Evolutionary conservation across 2,329 filamentous ascomycete genomes (phyloP).

Genomic region (Xylaria sp.): DNA sequence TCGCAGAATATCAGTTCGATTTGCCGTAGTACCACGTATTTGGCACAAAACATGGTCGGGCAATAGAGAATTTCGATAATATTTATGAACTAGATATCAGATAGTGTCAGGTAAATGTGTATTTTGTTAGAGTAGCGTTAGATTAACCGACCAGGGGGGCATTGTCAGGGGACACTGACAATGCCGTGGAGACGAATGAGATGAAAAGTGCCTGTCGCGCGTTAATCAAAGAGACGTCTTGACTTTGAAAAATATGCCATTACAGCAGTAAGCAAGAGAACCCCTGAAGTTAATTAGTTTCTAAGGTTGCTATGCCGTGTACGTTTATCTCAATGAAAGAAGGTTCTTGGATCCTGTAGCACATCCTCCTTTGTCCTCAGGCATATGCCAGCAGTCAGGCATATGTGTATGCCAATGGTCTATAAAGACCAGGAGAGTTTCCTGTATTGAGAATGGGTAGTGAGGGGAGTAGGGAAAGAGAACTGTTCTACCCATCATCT

Average conservation of each 20-base stretch:
- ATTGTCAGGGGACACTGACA: not conserved
- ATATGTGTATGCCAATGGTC: no score
- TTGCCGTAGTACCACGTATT: conserved; percentile 20
- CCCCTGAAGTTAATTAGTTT: not conserved
- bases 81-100: conserved; percentile 4
- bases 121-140: not conserved
- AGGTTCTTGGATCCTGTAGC: no score
- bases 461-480: no score
- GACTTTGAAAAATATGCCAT: not conserved
- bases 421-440: no score
- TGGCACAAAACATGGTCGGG: conserved; percentile 14
- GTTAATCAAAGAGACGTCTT: not conserved
- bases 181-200: not conserved
- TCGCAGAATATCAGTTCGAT: conserved; percentile 19
- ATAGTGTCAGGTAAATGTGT: not conserved
- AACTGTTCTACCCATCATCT: no score
- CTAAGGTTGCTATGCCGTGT: no score
- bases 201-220: not conserved
- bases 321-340: no score
- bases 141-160: not conserved
- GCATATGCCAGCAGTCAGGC: no score
- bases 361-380: no score
- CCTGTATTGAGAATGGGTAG: no score
- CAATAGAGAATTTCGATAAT: conserved; percentile 18
- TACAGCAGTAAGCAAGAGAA: conserved; percentile 1